Percentiles rank a stretch among this genome's conserved stretches.
These are phyloP conservation scores for Calycina herbarum DNA, from an alignment of 2,329 filamentous ascomycete species.

Conservation along the genomic window DNA sequence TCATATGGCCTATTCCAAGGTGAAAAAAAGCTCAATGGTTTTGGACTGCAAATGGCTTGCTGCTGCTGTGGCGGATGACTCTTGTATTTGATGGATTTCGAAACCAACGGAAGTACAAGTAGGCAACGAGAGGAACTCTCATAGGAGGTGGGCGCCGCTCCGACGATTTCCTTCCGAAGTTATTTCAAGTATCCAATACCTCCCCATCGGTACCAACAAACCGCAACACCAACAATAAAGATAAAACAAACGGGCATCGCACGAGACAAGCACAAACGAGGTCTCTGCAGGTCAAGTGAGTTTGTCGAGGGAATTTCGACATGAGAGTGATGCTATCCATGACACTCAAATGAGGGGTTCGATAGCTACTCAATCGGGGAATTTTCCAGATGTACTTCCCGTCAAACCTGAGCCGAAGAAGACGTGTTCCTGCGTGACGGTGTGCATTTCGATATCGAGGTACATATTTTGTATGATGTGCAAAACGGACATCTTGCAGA, in stretches of 20 bases:
- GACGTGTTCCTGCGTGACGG: conserved; percentile 16
- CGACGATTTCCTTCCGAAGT: not conserved
- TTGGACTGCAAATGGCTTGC: too few species aligned
- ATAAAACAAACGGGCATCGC: not conserved
- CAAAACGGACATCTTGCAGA: conserved; percentile 11
- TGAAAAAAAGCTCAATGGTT: too few species aligned
- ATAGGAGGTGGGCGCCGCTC: not conserved
- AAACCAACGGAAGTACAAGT: not conserved
- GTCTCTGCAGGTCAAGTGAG: conserved; percentile 2
- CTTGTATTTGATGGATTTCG: too few species aligned
- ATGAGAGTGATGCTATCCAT: not conserved
- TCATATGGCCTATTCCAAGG: too few species aligned
- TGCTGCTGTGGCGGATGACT: too few species aligned
- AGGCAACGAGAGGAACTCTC: not conserved
- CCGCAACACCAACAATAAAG: not conserved
- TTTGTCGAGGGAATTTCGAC: not conserved
- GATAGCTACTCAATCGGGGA: conserved; percentile 8
- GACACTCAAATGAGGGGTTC: not conserved
- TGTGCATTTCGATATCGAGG: conserved; percentile 12
- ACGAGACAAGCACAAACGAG: not conserved
- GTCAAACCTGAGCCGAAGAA: conserved; percentile 5
- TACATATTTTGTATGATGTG: conserved; percentile 12
- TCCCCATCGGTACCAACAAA: not conserved
- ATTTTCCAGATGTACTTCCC: conserved; percentile 11
- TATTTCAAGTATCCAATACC: not conserved